Base-by-base conservation (phyloP, 805 yeast species). In the Wickerhamomyces silvicola region DNA sequence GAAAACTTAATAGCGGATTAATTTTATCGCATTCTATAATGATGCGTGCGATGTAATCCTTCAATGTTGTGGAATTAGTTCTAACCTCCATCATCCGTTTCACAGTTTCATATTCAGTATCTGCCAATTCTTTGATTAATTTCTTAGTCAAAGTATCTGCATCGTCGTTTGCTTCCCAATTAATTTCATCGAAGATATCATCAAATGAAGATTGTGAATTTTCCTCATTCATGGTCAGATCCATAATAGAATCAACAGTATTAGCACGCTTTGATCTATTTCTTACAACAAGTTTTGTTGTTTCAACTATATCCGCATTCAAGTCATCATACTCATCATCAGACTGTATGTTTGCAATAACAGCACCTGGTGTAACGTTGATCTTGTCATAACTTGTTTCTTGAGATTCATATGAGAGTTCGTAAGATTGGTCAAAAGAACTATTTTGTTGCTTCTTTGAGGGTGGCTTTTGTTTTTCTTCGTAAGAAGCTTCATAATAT, bases 111-210 rank as follows among this genome's bases (percentile, higher is more conserved):
- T 72, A 78, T 42, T 83, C 82, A 1, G 83, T 65, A 18, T 67
- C 66, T 7, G 75, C 70, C 31, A 85, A 60, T 39, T 81, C 84
- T 24, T 64, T 66, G 24, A 66, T 56, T 30, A 90, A 64, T 47
- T 75, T 77, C 24, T 62, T 65, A 21, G 80, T 66, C 18, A 88
- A 56, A 0, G 68, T 62, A 18, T 64, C 68, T 7, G 84, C 70
- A 39, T 75, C 80, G 48, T 82, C 94, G 5, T 65, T 59, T 2
- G 78, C 69, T 18, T 71, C 70, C 92, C 95, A 90, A 20, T 78
- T 75, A 15, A 87, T 68, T 39, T 83, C 90, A 18, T 81, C 84
- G 36, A 88, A 70, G 10, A 85, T 55, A 38, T 84, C 94, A 30
- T 77, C 80, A 19, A 68, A 62, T 2, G 59, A 56, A 4, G 56